Conservation (phyloP, 2,329 filamentous ascomycete species). For the Ophiostoma montium region DNA sequence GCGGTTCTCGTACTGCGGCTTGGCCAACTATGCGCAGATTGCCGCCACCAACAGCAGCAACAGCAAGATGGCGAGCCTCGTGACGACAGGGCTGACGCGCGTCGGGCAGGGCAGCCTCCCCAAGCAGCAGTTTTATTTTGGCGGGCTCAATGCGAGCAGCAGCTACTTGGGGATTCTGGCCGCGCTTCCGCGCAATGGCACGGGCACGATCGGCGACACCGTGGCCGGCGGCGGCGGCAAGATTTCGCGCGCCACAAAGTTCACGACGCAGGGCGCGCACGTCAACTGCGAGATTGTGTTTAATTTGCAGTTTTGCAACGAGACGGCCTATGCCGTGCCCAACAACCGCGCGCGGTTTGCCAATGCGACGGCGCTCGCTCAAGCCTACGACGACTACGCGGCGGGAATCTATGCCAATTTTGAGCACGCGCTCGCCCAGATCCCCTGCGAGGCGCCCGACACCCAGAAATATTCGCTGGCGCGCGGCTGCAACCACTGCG, state of each 20-base stretch:
- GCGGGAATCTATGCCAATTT: constrained; percentile 60
- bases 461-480: constrained; percentile 72
- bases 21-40: constrained; percentile 52
- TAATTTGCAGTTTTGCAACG: constrained; percentile 76
- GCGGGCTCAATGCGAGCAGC: constrained; percentile 56
- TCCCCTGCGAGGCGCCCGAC: constrained; percentile 65
- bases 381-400: constrained; percentile 69
- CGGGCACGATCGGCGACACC: constrained; percentile 25
- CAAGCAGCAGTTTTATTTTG: constrained; percentile 80
- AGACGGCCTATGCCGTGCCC: constrained; percentile 84
- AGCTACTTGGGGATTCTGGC: constrained; percentile 63
- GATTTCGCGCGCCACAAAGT: constrained; percentile 59
- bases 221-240: constrained; percentile 58
- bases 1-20: constrained; percentile 67
- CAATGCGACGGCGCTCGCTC: constrained; percentile 45
- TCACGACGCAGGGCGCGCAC: constrained; percentile 49
- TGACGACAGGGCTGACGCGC: constrained; percentile 52
- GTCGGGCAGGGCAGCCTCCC: constrained; percentile 52
- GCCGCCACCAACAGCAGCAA: constrained; percentile 41
- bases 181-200: constrained; percentile 48
- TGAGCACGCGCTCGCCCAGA: constrained; percentile 64
- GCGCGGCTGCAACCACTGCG: constrained; percentile 62
- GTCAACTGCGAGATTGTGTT: constrained; percentile 76
- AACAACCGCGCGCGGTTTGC: constrained; percentile 53
- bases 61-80: constrained; percentile 31